Conservation (phyloP, 1,139 yeast species). For the Zygosaccharomyces sapae region DNA sequence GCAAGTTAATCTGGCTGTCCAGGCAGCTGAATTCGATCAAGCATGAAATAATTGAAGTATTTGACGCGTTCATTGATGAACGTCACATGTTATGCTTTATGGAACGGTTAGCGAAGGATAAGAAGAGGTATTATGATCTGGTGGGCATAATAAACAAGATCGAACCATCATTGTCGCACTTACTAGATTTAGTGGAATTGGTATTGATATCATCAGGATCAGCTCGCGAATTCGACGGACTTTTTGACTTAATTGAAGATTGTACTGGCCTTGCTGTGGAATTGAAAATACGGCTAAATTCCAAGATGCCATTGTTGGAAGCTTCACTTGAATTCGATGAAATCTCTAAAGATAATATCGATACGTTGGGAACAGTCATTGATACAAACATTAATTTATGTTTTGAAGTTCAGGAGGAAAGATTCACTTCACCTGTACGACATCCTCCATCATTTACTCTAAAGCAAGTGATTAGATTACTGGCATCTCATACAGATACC, state of each 20-base stretch:
- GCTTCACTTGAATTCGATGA: slow-evolving; percentile 58
- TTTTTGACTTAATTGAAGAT: slow-evolving; percentile 34
- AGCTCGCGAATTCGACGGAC: slow-evolving; percentile 18
- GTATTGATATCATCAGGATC: slow-evolving; percentile 17
- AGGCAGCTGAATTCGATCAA: slow-evolving; percentile 5
- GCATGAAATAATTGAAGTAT: slow-evolving; percentile 3
- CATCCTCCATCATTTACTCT: slow-evolving; percentile 42
- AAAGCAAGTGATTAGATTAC: slow-evolving; percentile 42
- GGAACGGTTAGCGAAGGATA: slow-evolving; percentile 5
- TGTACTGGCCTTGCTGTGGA: slow-evolving; percentile 43
- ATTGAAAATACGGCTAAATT: slow-evolving; percentile 40
- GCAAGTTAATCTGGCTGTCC: slow-evolving; percentile 5
- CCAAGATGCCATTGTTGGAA: slow-evolving; percentile 46
- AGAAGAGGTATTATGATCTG: slow-evolving; percentile 40
- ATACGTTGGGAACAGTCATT: slow-evolving; percentile 49
- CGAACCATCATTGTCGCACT: slow-evolving; percentile 46
- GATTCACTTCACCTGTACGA: slow-evolving; percentile 43
- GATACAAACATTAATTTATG: slow-evolving; percentile 44
- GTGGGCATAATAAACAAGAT: slow-evolving; percentile 41
- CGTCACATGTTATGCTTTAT: slow-evolving; percentile 7
- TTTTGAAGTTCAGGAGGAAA: slow-evolving; percentile 41
- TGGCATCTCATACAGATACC: slow-evolving; percentile 37
- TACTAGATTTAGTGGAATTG: slow-evolving; percentile 41
- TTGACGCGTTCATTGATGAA: slow-evolving; percentile 9
- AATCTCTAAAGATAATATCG: slow-evolving; percentile 49